Evolutionary conservation across 352 stramenopile genomes (phyloP), one percentile per base, ranked within the genome.

Genomic region (Phytophthora boehmeriae): DNA sequence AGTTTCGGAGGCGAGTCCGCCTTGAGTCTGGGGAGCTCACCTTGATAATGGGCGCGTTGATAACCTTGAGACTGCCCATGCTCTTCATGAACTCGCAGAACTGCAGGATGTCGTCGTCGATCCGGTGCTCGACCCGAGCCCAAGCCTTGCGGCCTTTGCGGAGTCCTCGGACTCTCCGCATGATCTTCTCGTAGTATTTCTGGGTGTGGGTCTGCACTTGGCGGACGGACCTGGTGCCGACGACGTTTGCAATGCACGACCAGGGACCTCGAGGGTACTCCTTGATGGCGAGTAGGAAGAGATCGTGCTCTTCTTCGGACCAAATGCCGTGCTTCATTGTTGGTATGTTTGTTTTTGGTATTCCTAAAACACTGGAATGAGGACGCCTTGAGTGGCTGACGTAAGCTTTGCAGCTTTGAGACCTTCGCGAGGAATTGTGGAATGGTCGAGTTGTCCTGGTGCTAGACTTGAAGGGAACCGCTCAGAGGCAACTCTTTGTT

Each of bases 121-220:
- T 76, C 36, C 76, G 78, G 57, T 88, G 80, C 54, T 88, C 78
- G 13, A 73, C 59, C n/a, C 80, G 59, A 4, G 69, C 66, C 59
- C 68, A 78, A 17, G 57, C 80, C 61, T 74, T 83, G 51, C 71
- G 78, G n/a, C 86, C 77, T 43, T 88, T 86, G 49, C 75, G 75
- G 6, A 90, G 62, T 0, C 83, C 78, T 5, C 80, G 78, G 43
- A 83, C 57, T n/a, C 77, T 65, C 1, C 83, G 77, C 58, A 76
- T 68, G 54, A 92, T 82, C 67, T 92, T 92, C 49, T 92, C 80
- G 59, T 87, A 79, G 61, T 92, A 92, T 54, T 81, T 82, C 47
- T 85, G 70, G 17, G 76, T 76, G 54, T 83, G 75, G 16, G 78
- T 90, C 60, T 90, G 83, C 59, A 89, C 81, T 56, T 92, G 83